These are phyloP conservation scores for Colletotrichum brevisporum DNA, from an alignment of 2,329 filamentous ascomycete species.

Conservation along the genomic window DNA sequence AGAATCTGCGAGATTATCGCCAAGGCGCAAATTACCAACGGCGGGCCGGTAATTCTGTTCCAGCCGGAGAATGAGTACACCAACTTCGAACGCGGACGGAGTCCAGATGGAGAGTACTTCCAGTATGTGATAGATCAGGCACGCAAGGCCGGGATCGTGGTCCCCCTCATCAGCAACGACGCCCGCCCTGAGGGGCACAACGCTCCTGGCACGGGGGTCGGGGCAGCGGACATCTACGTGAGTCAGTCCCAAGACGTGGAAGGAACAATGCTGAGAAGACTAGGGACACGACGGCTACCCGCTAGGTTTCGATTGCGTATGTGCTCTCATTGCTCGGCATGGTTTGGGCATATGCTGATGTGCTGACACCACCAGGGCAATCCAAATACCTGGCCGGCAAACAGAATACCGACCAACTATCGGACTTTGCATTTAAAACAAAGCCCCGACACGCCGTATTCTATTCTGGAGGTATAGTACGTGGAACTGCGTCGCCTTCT, in stretches of 20 bases:
- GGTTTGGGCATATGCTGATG: too few relatives aligned
- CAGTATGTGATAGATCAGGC: conserved; percentile 79
- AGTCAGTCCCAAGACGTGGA: background rate
- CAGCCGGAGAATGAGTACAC: conserved; percentile 90
- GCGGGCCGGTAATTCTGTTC: conserved; percentile 82
- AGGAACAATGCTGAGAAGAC: background rate
- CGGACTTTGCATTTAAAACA: conserved; percentile 60
- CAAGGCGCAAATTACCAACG: conserved; percentile 84
- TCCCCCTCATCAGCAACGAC: conserved; percentile 84
- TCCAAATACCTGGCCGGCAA: conserved; percentile 56
- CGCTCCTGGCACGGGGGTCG: conserved; percentile 71
- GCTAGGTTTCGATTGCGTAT: conserved; percentile 69
- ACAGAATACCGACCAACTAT: conserved; percentile 58
- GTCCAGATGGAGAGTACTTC: conserved; percentile 78
- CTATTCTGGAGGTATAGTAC: conserved; percentile 66
- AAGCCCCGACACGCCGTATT: conserved; percentile 73
- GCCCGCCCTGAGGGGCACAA: conserved; percentile 72
- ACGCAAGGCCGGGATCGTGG: conserved; percentile 76
- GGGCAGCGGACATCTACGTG: conserved; percentile 57
- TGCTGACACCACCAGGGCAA: conserved; percentile 50
- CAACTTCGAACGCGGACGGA: conserved; percentile 56
- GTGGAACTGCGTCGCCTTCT: background rate
- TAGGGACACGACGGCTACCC: conserved; percentile 72
- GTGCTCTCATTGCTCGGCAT: background rate
- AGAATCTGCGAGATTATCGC: conserved; percentile 70